Conservation (phyloP, 352 stramenopile genomes). For the Halophytophthora batemanensis region DNA sequence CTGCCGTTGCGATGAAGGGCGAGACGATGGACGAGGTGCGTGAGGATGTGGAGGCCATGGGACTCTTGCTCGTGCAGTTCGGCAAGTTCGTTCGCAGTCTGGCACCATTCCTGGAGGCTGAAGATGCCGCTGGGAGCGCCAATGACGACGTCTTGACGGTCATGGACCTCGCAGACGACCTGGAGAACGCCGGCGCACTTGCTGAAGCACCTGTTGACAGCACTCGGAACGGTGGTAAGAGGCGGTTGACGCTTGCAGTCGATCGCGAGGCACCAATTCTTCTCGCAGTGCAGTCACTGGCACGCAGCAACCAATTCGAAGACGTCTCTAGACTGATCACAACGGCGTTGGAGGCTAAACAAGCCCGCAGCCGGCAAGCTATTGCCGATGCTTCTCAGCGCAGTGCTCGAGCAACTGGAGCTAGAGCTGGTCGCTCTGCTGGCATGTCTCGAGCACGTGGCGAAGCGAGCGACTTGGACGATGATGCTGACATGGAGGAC, state of each 20-base stretch:
- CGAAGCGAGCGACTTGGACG: slow-evolving; percentile 11
- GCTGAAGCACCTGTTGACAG: slow-evolving; percentile 1
- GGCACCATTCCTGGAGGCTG: slow-evolving; percentile 35
- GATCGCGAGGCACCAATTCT: slow-evolving; percentile 29
- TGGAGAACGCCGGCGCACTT: slow-evolving; percentile 29
- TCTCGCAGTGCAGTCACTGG: slow-evolving; percentile 36
- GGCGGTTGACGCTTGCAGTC: slow-evolving; percentile 27
- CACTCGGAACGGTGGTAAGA: slow-evolving; percentile 8
- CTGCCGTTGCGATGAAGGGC: slow-evolving; percentile 9
- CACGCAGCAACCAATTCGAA: slow-evolving; percentile 35
- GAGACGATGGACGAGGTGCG: slow-evolving; percentile 7
- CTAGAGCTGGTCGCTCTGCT: no score
- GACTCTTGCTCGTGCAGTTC: slow-evolving; percentile 45
- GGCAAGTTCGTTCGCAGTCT: slow-evolving; percentile 62
- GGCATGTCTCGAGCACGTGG: no score
- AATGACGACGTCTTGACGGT: slow-evolving; percentile 38
- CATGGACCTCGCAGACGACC: slow-evolving; percentile 54
- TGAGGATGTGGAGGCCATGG: slow-evolving; percentile 38
- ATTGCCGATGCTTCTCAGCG: no score
- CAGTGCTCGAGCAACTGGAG: no score
- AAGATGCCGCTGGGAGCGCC: slow-evolving; percentile 10
- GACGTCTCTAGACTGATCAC: slow-evolving; percentile 15
- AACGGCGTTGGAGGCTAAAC: slow-evolving; percentile 13
- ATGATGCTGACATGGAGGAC: slow-evolving; percentile 14
- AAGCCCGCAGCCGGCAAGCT: slow-evolving; percentile 4